Conservation (phyloP, 345 rosid species). For the Acer yangbiense region DNA sequence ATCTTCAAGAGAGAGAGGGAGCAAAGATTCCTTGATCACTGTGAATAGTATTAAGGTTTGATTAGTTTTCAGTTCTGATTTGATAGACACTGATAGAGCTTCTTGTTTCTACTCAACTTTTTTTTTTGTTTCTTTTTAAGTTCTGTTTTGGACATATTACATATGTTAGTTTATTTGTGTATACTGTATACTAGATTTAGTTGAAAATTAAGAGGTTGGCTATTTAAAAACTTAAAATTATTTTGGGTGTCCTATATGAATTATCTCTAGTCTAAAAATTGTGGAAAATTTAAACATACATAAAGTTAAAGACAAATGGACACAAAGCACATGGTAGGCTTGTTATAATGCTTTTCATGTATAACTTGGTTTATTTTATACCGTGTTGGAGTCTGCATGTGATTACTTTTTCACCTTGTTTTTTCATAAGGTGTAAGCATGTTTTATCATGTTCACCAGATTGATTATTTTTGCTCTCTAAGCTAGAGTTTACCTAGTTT, state of each 20-base stretch:
- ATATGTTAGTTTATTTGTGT: background rate
- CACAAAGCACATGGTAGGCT: background rate
- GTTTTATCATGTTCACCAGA: background rate
- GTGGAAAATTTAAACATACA: background rate
- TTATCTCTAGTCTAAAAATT: background rate
- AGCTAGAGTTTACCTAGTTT: background rate
- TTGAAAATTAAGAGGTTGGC: background rate
- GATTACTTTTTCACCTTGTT: background rate
- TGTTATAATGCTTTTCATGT: background rate
- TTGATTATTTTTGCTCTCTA: background rate
- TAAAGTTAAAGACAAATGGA: background rate
- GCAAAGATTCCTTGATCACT: constrained; percentile 61
- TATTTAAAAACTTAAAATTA: too few species aligned
- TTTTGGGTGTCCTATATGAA: background rate
- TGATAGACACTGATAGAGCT: background rate
- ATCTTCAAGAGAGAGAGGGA: constrained; percentile 85
- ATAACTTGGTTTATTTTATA: background rate
- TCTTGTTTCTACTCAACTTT: background rate
- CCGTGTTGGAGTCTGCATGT: background rate
- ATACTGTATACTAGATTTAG: background rate
- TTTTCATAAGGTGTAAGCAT: background rate
- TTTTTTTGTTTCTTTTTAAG: background rate
- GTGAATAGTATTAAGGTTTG: constrained; percentile 68
- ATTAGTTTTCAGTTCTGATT: constrained; percentile 1
- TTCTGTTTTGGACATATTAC: background rate